A percentile compares a stretch with the other conserved stretches of the same genome.
These are phyloP conservation scores for Xylaria sp. DNA, from an alignment of 495 filamentous ascomycete genomes.

Conservation along the genomic window DNA sequence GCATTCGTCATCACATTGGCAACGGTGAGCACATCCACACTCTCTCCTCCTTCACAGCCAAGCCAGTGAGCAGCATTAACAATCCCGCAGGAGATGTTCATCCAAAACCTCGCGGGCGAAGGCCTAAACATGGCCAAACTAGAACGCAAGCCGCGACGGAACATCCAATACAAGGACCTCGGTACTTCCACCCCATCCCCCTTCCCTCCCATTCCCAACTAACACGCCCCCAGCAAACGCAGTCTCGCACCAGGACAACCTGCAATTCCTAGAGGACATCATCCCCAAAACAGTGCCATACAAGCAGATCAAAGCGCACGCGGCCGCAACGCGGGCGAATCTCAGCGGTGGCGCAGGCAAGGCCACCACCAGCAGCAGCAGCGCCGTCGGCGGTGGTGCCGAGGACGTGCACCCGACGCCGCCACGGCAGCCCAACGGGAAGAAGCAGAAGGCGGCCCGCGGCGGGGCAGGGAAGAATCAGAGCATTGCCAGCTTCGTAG, in stretches of 20 bases:
- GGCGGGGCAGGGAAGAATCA: slow-evolving; percentile 19
- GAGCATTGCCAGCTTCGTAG: slow-evolving; percentile 36
- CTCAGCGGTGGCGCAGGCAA: slow-evolving; percentile 44
- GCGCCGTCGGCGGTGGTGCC: background rate
- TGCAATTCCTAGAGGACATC: slow-evolving; percentile 92
- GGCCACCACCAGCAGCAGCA: background rate
- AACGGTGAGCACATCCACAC: slow-evolving; percentile 66
- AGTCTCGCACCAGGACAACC: slow-evolving; percentile 87
- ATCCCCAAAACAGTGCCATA: slow-evolving; percentile 84
- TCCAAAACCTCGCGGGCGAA: slow-evolving; percentile 87
- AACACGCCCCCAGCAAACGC: slow-evolving; percentile 65
- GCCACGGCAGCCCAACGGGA: slow-evolving; percentile 28
- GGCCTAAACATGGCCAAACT: slow-evolving; percentile 86
- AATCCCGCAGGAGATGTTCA: slow-evolving; percentile 86
- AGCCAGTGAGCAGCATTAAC: slow-evolving; percentile 13
- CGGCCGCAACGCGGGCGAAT: slow-evolving; percentile 49
- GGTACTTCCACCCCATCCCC: background rate
- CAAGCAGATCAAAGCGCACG: slow-evolving; percentile 73
- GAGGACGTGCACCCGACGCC: slow-evolving; percentile 13
- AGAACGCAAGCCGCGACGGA: slow-evolving; percentile 89
- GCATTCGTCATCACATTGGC: slow-evolving; percentile 94
- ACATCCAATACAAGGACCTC: slow-evolving; percentile 95
- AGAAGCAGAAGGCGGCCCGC: slow-evolving; percentile 40
- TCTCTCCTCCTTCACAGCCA: slow-evolving; percentile 7
- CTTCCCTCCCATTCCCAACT: background rate